These are phyloP conservation scores for Monilinia polystroma DNA, from an alignment of 2,329 filamentous ascomycete genomes.

Conservation along the genomic window DNA sequence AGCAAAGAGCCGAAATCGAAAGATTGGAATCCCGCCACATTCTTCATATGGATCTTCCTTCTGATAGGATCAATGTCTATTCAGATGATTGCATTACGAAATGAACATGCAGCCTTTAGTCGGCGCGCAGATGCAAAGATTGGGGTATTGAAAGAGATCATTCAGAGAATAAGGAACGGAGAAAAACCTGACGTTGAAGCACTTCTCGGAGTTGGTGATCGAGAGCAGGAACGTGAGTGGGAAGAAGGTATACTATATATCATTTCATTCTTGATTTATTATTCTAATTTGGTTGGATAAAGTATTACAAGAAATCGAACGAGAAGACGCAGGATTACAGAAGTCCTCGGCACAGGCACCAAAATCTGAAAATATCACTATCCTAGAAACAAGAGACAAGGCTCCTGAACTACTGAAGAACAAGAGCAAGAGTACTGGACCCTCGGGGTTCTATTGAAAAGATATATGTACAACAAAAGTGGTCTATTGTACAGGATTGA, in stretches of 20 bases:
- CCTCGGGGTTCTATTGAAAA: constrained; percentile 38
- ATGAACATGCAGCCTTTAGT: constrained; percentile 69
- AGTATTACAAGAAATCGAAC: constrained; percentile 67
- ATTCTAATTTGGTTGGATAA: constrained; percentile 3
- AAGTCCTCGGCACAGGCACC: constrained; percentile 34
- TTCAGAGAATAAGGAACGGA: constrained; percentile 67
- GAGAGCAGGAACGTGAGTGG: constrained; percentile 78
- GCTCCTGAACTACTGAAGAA: constrained; percentile 23
- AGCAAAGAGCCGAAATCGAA: constrained; percentile 51
- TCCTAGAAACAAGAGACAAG: constrained; percentile 22
- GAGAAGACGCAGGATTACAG: constrained; percentile 54
- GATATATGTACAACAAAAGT: constrained; percentile 15
- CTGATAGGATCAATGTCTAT: constrained; percentile 96
- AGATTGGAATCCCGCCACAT: constrained; percentile 78
- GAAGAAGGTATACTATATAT: constrained; percentile 64
- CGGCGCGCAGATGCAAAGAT: constrained; percentile 80
- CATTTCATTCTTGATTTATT: constrained; percentile 9
- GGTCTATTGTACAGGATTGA: constrained; percentile 30
- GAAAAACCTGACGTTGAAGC: constrained; percentile 84
- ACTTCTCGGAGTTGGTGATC: constrained; percentile 74
- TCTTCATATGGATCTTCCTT: constrained; percentile 77
- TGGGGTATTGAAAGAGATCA: constrained; percentile 69
- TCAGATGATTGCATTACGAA: constrained; percentile 79
- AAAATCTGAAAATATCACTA: constrained; percentile 25
- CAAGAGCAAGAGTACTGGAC: constrained; percentile 33